Percentiles rank a stretch among this genome's conserved stretches.
These are phyloP conservation scores for Candida albicans DNA, from an alignment of 1,139 yeast species.

Conservation along the genomic window DNA sequence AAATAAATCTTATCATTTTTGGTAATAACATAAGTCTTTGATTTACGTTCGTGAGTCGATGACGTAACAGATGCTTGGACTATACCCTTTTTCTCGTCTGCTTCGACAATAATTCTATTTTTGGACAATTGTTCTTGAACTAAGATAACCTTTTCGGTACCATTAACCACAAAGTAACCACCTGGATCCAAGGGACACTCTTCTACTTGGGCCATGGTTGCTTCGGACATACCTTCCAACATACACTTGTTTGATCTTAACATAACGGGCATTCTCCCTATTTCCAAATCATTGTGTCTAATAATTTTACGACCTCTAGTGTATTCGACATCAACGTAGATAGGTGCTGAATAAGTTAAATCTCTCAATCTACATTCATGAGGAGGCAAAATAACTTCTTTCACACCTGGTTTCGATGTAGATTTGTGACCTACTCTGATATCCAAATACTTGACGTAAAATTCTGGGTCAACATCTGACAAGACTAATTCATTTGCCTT, in stretches of 20 bases:
- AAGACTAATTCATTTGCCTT: constrained; percentile 85
- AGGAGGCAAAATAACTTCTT: constrained; percentile 77
- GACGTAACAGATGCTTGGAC: constrained; percentile 98
- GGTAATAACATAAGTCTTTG: constrained; percentile 92
- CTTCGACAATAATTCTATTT: constrained; percentile 96
- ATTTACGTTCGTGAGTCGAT: constrained; percentile 95
- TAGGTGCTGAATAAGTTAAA: constrained; percentile 93
- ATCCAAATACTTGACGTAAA: constrained; percentile 86
- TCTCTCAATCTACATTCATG: constrained; percentile 97
- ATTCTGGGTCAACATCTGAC: constrained; percentile 96
- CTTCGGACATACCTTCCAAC: constrained; percentile 72
- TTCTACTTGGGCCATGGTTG: constrained; percentile 81
- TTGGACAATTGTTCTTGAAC: constrained; percentile 96
- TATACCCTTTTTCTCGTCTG: constrained; percentile 89
- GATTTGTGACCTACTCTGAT: constrained; percentile 83
- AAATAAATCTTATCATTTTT: constrained; percentile 86
- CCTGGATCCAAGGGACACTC: constrained; percentile 99
- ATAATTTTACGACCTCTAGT: constrained; percentile 92
- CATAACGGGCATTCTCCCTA: constrained; percentile 99
- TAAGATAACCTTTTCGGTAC: constrained; percentile 95
- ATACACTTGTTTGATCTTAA: constrained; percentile 89
- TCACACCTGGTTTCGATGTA: constrained; percentile 48
- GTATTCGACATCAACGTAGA: constrained; percentile 94
- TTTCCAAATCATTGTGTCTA: constrained; percentile 85
- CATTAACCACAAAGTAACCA: constrained; percentile 96